Base-by-base conservation (phyloP, 2,329 filamentous ascomycete species). In the Epichloe coenophiala region DNA sequence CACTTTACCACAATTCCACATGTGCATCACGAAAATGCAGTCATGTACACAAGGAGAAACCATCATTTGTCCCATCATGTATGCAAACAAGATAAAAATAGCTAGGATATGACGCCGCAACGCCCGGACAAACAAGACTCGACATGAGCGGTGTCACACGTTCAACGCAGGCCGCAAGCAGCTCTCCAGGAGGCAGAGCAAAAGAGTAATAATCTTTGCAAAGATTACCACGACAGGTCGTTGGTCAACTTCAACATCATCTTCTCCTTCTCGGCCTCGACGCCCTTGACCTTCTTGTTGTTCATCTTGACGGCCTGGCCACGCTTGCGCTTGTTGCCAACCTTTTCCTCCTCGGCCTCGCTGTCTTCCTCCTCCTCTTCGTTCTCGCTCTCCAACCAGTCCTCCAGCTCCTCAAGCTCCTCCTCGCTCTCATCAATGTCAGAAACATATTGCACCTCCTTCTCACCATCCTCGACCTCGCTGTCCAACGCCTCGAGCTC, bases 371-470 rank as follows among this genome's bases (percentile, higher is more conserved):
- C 78, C 6, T 75, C 72, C 7, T 74, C 75, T 3, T 76, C 76
- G 1, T 76, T 76, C 15, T 80, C 85, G 54, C 81, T 88, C 59
- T 84, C 89, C 47, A 96, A 74, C 91, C 91, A 97, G 63, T 97
- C 91, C 67, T 97, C 87, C 47, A 97, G 78, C 61, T 89, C 86
- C 49, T 77, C 81, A 19, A 88, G 71, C 58, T 88, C 86, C 51
- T 88, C 85, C 54, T 90, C 86, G 57, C 85, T 86, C 63, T 87
- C 88, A 45, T 90, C 90, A 51, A 95, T 71, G 65, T 96, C 93
- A 62, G 86, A 91, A 52, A 97, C 88, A 61, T 96, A 97, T 71
- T 97, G 89, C 45, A 97, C 85, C 53, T 85, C 78, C 44, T 81
- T 86, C 52, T 84, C 83, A 40, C 87, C 86, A 64, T 89, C 84